Base-by-base conservation (phyloP, 257 asterid species). In the Galeopsis tetrahit region DNA sequence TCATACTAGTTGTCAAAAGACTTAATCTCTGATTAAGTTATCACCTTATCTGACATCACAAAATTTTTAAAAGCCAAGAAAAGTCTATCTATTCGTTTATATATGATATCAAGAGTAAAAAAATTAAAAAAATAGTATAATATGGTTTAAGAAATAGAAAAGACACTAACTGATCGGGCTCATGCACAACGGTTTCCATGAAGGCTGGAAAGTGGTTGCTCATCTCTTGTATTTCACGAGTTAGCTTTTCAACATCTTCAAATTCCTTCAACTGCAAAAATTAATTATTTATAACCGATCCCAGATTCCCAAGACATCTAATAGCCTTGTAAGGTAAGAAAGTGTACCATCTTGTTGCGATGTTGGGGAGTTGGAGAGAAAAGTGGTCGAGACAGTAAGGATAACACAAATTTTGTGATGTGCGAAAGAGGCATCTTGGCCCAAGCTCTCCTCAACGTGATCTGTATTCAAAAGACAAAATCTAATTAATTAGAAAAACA, bases 121-220 rank as follows among this genome's bases (percentile, higher is more conserved):
- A 38, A 49, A 39, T 48, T 57, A 69, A 39, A 63, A 63, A 32
- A 49, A 14, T 44, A 34, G 61, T 55, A 62, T 2, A 55, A 33
- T 28, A 28, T 69, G 10, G 68, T 31, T 42, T 9, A 46, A 39
- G 36, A 36, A 71, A 36, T 38, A 39, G 49, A 33, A 40, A 60
- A 77, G 42, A 52, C 36, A 78, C 90, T 85, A 76, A 91, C 99
- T 80, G 91, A 76, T 94, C 99, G 2, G 97, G 97, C 77, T 94
- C 98, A 69, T 86, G 89, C 73, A 94, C 97, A 56, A 94, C 92
- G 64, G 96, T 91, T 78, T 92, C 96, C 97, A 90, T 88, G n/a
- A 91, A 86, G 63, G 96, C 88, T 4, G 98, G 99, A 76, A 85
- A 91, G 69, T 81, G 82, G 79, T 89, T 88, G 91, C 99, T 87